These are phyloP conservation scores for Primulina tabacum DNA, from an alignment of 257 asterid genomes.

Conservation along the genomic window DNA sequence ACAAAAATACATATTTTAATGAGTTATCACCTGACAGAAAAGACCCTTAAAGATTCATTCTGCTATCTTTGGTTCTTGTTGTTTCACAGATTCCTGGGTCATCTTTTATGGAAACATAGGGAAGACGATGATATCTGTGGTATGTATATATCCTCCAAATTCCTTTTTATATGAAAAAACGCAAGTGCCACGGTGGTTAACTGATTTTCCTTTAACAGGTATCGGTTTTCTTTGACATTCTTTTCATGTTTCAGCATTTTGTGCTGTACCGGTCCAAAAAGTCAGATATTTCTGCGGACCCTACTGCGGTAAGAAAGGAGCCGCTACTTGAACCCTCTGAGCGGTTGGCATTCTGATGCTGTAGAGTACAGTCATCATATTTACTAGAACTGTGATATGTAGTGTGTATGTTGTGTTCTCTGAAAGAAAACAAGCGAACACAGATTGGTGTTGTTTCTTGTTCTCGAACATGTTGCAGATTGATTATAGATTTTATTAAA, in stretches of 20 bases:
- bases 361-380: slow-evolving; percentile 28
- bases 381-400: neutral
- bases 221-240: slow-evolving; percentile 69
- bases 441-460: neutral
- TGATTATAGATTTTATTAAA: neutral
- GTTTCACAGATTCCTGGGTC: slow-evolving; percentile 68
- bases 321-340: slow-evolving; percentile 48
- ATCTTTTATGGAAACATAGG: slow-evolving; percentile 91
- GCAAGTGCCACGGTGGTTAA: neutral
- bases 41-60: neutral
- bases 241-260: slow-evolving; percentile 84
- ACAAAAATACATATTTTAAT: neutral
- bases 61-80: neutral
- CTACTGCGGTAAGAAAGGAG: slow-evolving; percentile 52
- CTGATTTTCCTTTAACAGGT: slow-evolving; percentile 46
- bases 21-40: neutral
- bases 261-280: slow-evolving; percentile 54
- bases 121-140: slow-evolving; percentile 87
- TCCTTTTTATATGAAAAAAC: neutral
- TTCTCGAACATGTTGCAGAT: neutral
- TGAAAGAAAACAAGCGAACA: neutral
- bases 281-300: slow-evolving; percentile 19
- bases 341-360: slow-evolving; percentile 26
- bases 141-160: slow-evolving; percentile 24
- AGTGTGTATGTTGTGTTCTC: neutral